Evolutionary conservation across 1,284 basidiomycete species (phyloP).

Genomic region (Lentinula novae-zelandiae): DNA sequence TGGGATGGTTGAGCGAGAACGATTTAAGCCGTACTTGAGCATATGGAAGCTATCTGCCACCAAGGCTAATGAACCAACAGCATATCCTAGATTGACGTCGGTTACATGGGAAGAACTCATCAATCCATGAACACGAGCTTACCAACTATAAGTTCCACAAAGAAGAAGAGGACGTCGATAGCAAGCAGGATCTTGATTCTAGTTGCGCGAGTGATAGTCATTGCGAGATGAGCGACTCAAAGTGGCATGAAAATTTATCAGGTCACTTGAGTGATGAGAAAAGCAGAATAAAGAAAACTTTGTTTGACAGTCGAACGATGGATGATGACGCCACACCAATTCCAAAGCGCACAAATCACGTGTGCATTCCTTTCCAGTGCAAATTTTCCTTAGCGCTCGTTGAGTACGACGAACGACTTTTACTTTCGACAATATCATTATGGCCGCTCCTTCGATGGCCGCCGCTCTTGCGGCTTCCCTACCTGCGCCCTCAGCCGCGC

Average conservation of each 20-base stretch:
- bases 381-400: not conserved
- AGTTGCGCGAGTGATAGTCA: slow-evolving; percentile 68
- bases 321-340: too few relatives aligned
- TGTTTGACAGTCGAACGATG: not conserved
- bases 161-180: slow-evolving; percentile 90
- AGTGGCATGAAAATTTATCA: not conserved
- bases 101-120: not conserved
- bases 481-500: slow-evolving; percentile 59
- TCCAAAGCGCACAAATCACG: not conserved
- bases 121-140: slow-evolving; percentile 22
- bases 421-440: slow-evolving; percentile 42
- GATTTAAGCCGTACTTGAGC: slow-evolving; percentile 72
- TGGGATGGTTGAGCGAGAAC: slow-evolving; percentile 2
- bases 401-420: not conserved
- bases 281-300: not conserved
- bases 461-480: slow-evolving; percentile 83
- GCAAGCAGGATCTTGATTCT: slow-evolving; percentile 79
- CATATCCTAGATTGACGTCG: slow-evolving; percentile 65
- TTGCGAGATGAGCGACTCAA: slow-evolving; percentile 20
- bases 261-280: not conserved
- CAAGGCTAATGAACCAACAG: slow-evolving; percentile 91
- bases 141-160: slow-evolving; percentile 88
- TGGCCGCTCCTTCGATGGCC: slow-evolving; percentile 80
- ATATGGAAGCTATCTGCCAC: slow-evolving; percentile 99
- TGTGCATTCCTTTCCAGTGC: not conserved